A percentile compares a stretch with the other conserved stretches of the same genome.
Evolutionary conservation across 2,329 filamentous ascomycete genomes (phyloP).

Genomic region (Aspergillus ustus): DNA sequence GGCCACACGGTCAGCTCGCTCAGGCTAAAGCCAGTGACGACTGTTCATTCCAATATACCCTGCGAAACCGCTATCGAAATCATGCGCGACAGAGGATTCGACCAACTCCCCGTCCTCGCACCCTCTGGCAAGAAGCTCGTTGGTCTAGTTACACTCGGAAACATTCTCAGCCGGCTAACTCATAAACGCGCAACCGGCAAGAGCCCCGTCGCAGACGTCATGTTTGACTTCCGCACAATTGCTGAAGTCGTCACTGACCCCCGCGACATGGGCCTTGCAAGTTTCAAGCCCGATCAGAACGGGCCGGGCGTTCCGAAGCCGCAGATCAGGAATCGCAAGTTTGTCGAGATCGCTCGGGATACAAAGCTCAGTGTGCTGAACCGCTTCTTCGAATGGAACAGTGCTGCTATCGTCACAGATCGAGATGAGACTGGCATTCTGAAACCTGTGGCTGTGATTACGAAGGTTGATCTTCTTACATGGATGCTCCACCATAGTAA

Average conservation of each 20-base stretch:
- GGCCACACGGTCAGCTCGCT: constrained; percentile 81
- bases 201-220: constrained; percentile 80
- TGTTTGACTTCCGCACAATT: constrained; percentile 93
- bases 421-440: constrained; percentile 62
- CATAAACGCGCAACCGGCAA: constrained; percentile 76
- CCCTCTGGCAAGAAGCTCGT: constrained; percentile 74
- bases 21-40: constrained; percentile 90
- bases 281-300: constrained; percentile 24
- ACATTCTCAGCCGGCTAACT: constrained; percentile 88
- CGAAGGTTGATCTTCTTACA: constrained; percentile 92
- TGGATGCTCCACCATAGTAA: constrained; percentile 78
- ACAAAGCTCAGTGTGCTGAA: constrained; percentile 83
- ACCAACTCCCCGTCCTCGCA: constrained; percentile 89
- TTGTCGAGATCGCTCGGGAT: constrained; percentile 92
- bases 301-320: constrained; percentile 37
- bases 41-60: constrained; percentile 70
- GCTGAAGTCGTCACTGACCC: constrained; percentile 91
- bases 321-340: constrained; percentile 65
- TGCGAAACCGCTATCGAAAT: constrained; percentile 93
- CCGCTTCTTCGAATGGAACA: constrained; percentile 98
- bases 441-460: constrained; percentile 88
- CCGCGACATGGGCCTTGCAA: constrained; percentile 60
- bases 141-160: constrained; percentile 91
- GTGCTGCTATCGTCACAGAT: constrained; percentile 91
- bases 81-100: constrained; percentile 98